These are phyloP conservation scores for Basidioascus undulatus DNA, from an alignment of 768 basidiomycete genomes.

Conservation along the genomic window DNA sequence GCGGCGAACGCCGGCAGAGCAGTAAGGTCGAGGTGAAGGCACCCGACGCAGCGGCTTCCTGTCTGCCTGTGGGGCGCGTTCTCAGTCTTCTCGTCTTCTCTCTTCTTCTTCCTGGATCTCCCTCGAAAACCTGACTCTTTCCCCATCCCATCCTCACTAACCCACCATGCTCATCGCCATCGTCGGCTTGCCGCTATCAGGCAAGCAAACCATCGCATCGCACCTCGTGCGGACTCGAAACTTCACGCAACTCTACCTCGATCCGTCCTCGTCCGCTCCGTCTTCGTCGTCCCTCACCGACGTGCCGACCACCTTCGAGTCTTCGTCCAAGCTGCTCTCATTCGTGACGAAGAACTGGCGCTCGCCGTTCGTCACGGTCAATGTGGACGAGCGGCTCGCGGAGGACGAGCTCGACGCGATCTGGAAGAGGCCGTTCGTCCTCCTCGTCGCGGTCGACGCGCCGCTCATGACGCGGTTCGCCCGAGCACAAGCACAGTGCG, in stretches of 20 bases:
- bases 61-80: too few species aligned
- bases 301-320: constrained; percentile 21
- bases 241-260: constrained; percentile 17
- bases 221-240: constrained; percentile 16
- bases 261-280: background rate
- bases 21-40: too few species aligned
- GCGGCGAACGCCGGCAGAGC: too few species aligned
- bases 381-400: constrained; percentile 39
- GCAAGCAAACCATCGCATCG: constrained; percentile 19
- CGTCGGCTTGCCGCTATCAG: constrained; percentile 19
- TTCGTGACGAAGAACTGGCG: constrained; percentile 65
- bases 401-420: constrained; percentile 39
- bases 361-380: constrained; percentile 52
- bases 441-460: constrained; percentile 62
- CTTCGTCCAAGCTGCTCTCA: constrained; percentile 33
- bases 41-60: too few species aligned
- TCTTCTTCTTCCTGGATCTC: too few species aligned
- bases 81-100: too few species aligned
- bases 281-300: background rate
- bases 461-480: constrained; percentile 46
- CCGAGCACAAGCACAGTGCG: too few species aligned
- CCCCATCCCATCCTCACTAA: too few species aligned
- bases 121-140: too few species aligned
- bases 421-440: constrained; percentile 65
- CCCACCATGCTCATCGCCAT: constrained; percentile 21